A percentile compares a stretch with the other conserved stretches of the same genome.
Evolutionary conservation across 805 yeast genomes (phyloP).

Genomic region (Myxozyma mucilagina): DNA sequence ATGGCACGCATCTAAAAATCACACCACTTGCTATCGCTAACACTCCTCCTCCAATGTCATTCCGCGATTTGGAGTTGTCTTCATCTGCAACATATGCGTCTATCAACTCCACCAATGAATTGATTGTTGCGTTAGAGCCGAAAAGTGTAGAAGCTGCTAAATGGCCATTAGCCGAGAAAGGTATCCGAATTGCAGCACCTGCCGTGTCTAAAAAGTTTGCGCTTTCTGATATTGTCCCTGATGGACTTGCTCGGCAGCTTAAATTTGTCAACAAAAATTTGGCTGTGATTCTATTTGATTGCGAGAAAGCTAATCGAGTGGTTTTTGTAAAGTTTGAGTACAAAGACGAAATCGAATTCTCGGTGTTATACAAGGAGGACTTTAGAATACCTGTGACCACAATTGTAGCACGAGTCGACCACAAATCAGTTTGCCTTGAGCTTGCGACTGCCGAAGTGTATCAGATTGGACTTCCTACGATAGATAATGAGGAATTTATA

Average conservation of each 20-base stretch:
- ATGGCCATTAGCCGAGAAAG: slow-evolving; percentile 34
- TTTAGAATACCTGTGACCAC: slow-evolving; percentile 3
- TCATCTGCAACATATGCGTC: slow-evolving; percentile 65
- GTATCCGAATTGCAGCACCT: slow-evolving; percentile 23
- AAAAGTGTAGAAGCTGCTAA: slow-evolving; percentile 50
- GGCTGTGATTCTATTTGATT: slow-evolving; percentile 63
- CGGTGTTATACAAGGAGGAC: slow-evolving; percentile 14
- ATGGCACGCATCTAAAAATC: slow-evolving; percentile 63
- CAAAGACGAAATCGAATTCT: slow-evolving; percentile 2
- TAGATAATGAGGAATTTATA: neutral
- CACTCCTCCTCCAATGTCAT: slow-evolving; percentile 93
- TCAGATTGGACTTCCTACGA: slow-evolving; percentile 1
- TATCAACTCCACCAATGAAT: slow-evolving; percentile 57
- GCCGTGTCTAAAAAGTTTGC: slow-evolving; percentile 13
- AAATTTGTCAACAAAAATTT: slow-evolving; percentile 54
- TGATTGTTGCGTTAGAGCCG: slow-evolving; percentile 59
- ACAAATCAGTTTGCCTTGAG: slow-evolving; percentile 17
- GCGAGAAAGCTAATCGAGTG: slow-evolving; percentile 30
- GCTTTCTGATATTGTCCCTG: slow-evolving; percentile 2
- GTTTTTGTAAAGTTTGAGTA: slow-evolving; percentile 9
- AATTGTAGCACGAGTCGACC: slow-evolving; percentile 21
- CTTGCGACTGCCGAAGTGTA: slow-evolving; percentile 14
- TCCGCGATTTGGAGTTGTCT: slow-evolving; percentile 60
- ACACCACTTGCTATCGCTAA: slow-evolving; percentile 84
- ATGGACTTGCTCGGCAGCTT: slow-evolving; percentile 57